Evolutionary conservation across 2,329 filamentous ascomycete species (phyloP).

Genomic region (Hymenoscyphus linearis): DNA sequence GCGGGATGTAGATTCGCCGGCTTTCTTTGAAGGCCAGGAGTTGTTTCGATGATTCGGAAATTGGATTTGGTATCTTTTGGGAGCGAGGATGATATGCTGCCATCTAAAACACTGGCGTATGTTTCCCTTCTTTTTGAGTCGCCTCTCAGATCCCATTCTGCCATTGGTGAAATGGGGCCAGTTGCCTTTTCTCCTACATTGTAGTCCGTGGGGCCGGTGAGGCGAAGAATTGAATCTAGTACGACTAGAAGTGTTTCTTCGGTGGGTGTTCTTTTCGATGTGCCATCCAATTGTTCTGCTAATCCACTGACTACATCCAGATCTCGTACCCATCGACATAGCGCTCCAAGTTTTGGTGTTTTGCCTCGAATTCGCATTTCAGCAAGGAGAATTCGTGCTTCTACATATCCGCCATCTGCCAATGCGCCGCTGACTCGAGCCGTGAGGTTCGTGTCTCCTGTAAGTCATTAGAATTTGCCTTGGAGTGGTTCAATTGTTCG

Average conservation of each 20-base stretch:
- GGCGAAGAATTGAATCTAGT: conserved; percentile 58
- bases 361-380: conserved; percentile 66
- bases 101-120: conserved; percentile 54
- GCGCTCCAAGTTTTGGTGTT: conserved; percentile 60
- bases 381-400: conserved; percentile 60
- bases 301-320: conserved; percentile 64
- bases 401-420: conserved; percentile 58
- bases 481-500: not conserved
- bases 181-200: conserved; percentile 33
- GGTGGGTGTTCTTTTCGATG: conserved; percentile 36
- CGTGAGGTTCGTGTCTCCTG: conserved; percentile 57
- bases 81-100: conserved; percentile 43
- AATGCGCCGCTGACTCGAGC: conserved; percentile 61
- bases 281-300: conserved; percentile 47
- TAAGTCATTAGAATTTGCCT: conserved; percentile 9
- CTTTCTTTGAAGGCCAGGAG: conserved; percentile 53
- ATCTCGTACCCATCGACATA: conserved; percentile 69
- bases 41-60: conserved; percentile 58
- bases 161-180: conserved; percentile 50
- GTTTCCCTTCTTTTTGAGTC: conserved; percentile 38
- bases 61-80: conserved; percentile 35
- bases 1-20: conserved; percentile 64
- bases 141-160: conserved; percentile 54
- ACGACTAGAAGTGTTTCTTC: conserved; percentile 54
- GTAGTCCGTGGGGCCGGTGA: conserved; percentile 56